Conservation (phyloP, 2,329 filamentous ascomycete genomes). For the Cladosporium sphaerospermum region DNA sequence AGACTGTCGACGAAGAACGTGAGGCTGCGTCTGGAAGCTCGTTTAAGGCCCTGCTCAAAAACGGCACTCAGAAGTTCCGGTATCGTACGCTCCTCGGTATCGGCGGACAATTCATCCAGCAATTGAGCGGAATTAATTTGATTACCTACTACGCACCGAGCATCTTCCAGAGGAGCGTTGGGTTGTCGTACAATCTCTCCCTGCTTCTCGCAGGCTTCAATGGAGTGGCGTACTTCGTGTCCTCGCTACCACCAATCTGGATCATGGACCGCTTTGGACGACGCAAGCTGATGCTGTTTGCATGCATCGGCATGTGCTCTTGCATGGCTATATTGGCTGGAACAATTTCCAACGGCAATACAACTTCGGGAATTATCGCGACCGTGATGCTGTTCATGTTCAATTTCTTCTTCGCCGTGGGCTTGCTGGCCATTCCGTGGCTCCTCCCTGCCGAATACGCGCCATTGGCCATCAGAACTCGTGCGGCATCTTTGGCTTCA, state of each 20-base stretch:
- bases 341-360: conserved; percentile 36
- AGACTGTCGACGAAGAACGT: conserved; percentile 37
- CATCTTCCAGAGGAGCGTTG: conserved; percentile 43
- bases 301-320: conserved; percentile 23
- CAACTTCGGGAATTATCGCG: conserved; percentile 37
- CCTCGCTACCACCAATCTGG: conserved; percentile 34
- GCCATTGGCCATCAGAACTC: conserved; percentile 87
- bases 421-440: conserved; percentile 70
- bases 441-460: conserved; percentile 93
- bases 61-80: conserved; percentile 38
- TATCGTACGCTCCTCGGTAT: conserved; percentile 38
- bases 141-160: conserved; percentile 37
- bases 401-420: conserved; percentile 29
- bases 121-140: conserved; percentile 25
- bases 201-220: conserved; percentile 43
- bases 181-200: conserved; percentile 38
- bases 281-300: conserved; percentile 30
- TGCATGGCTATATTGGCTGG: conserved; percentile 45
- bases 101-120: conserved; percentile 44
- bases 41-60: conserved; percentile 35
- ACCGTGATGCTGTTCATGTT: conserved; percentile 36
- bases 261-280: conserved; percentile 37
- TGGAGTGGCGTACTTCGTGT: conserved; percentile 34
- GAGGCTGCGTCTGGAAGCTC: conserved; percentile 27
- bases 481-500: conserved; percentile 88